Conservation (phyloP, 106 monocot genomes). For the Allium sativum region DNA sequence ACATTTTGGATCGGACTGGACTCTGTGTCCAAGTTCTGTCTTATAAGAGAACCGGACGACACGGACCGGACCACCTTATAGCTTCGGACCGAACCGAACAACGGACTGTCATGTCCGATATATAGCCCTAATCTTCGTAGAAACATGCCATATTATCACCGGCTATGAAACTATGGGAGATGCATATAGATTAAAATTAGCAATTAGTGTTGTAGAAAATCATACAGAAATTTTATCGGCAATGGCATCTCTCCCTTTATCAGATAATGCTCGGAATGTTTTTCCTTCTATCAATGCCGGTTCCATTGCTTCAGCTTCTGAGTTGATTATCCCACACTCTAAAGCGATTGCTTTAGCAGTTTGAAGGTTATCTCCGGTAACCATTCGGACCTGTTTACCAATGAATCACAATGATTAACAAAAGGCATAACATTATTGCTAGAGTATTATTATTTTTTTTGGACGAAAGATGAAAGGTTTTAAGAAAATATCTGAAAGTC, state of each 20-base stretch:
- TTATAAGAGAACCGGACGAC: too few relatives aligned
- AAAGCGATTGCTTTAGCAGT: slow-evolving; percentile 96
- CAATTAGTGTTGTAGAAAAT: not conserved
- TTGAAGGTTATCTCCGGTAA: slow-evolving; percentile 96
- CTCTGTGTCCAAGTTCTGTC: too few relatives aligned
- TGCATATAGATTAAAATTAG: not conserved
- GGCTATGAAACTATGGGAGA: too few relatives aligned
- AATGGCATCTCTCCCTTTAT: slow-evolving; percentile 49
- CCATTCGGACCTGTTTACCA: slow-evolving; percentile 80
- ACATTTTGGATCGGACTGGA: too few relatives aligned
- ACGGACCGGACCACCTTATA: too few relatives aligned
- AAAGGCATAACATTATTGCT: not conserved
- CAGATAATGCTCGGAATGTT: slow-evolving; percentile 52
- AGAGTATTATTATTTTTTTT: not conserved
- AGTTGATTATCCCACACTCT: slow-evolving; percentile 86
- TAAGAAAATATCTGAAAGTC: not conserved
- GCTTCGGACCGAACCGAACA: too few relatives aligned
- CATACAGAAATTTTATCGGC: slow-evolving; percentile 83
- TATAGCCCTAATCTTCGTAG: too few relatives aligned
- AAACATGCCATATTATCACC: too few relatives aligned
- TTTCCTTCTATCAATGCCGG: slow-evolving; percentile 78
- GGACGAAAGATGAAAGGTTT: too few relatives aligned
- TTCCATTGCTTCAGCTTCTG: slow-evolving; percentile 44
- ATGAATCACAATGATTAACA: slow-evolving; percentile 6
- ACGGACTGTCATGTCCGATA: too few relatives aligned